These are phyloP conservation scores for Jackrogersella minutella DNA, from an alignment of 495 filamentous ascomycete species.

Conservation along the genomic window DNA sequence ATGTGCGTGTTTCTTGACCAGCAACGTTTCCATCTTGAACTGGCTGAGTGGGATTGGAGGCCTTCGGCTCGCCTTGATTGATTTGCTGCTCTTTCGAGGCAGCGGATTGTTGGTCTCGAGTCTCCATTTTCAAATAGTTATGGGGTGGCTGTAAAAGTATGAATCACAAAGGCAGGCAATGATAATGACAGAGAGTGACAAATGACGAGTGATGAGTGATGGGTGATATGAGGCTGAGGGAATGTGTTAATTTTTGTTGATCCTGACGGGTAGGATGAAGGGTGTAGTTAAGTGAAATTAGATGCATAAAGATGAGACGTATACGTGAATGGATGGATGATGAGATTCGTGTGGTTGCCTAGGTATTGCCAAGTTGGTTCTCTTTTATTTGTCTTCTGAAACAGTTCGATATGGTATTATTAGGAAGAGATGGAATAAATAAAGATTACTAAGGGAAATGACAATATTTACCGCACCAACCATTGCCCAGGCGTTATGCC, in stretches of 20 bases:
- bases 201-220: not conserved
- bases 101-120: constrained; percentile 22
- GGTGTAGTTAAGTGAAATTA: constrained; percentile 1
- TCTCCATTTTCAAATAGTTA: constrained; percentile 20
- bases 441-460: not conserved
- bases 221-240: not conserved
- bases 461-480: constrained; percentile 9
- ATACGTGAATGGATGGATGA: not conserved
- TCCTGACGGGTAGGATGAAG: constrained; percentile 1
- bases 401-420: not conserved
- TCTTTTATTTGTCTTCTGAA: not conserved
- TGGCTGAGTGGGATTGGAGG: constrained; percentile 14
- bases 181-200: not conserved
- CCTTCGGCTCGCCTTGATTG: not conserved
- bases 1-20: constrained; percentile 10
- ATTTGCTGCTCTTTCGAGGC: constrained; percentile 5
- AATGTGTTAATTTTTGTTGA: not conserved
- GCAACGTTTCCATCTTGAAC: constrained; percentile 5
- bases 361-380: not conserved
- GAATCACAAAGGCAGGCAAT: not conserved
- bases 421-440: not conserved
- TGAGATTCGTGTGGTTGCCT: constrained; percentile 8
- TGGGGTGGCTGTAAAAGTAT: not conserved
- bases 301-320: constrained; percentile 22
- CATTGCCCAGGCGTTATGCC: too few species aligned